These are phyloP conservation scores for Trichoderma afroharzianum DNA, from an alignment of 2,329 filamentous ascomycete genomes.

Conservation along the genomic window DNA sequence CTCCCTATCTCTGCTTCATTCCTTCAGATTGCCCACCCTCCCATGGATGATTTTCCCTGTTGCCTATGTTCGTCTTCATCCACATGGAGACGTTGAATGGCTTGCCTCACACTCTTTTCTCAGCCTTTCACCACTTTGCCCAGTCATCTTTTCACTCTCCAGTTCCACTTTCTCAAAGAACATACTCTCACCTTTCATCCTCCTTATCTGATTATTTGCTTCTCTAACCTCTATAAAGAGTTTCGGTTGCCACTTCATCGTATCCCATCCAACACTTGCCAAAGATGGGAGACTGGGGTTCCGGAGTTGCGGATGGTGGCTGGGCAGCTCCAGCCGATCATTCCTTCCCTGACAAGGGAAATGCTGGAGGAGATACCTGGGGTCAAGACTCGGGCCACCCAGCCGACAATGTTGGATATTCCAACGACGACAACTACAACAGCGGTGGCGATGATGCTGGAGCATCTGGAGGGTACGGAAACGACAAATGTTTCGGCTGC, in stretches of 20 bases:
- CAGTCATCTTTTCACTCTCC: background rate
- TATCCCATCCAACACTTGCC: background rate
- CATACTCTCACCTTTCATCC: background rate
- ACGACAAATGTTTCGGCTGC: constrained; percentile 19
- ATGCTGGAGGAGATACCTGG: background rate
- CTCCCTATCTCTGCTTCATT: background rate
- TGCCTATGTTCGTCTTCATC: background rate
- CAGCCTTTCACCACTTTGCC: background rate
- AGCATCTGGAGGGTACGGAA: constrained; percentile 13
- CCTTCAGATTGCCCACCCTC: background rate
- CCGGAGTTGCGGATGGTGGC: background rate
- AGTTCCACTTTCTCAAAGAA: background rate
- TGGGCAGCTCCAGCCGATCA: background rate
- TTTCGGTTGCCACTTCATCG: background rate
- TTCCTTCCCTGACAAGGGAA: background rate
- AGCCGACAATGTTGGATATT: background rate
- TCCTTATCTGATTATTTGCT: background rate
- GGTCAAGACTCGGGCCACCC: background rate
- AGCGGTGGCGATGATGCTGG: background rate
- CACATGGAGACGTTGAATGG: too few species aligned
- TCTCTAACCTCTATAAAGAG: background rate
- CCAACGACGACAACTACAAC: background rate
- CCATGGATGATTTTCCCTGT: background rate
- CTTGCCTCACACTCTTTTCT: background rate
- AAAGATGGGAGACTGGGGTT: constrained; percentile 7